Evolutionary conservation across 2,329 filamentous ascomycete genomes (phyloP).

Genomic region (Fusarium palustre): DNA sequence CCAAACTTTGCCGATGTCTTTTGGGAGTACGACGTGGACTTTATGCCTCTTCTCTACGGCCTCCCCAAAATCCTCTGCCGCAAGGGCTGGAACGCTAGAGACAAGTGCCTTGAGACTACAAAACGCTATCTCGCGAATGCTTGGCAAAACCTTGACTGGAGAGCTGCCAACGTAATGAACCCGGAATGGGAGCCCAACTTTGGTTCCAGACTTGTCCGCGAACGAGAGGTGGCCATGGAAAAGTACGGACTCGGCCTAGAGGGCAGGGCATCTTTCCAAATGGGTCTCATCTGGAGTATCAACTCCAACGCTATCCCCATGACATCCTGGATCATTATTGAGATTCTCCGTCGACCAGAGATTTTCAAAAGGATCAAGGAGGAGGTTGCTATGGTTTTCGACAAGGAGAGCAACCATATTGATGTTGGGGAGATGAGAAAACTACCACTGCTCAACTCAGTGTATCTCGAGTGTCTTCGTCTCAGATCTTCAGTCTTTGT

Average conservation of each 20-base stretch:
- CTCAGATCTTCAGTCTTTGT: slow-evolving; percentile 41
- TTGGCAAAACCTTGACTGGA: slow-evolving; percentile 33
- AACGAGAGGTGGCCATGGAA: slow-evolving; percentile 40
- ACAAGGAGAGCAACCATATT: slow-evolving; percentile 12
- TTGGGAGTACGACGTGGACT: slow-evolving; percentile 42
- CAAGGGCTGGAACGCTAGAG: slow-evolving; percentile 38
- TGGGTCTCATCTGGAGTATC: slow-evolving; percentile 45
- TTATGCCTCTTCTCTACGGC: slow-evolving; percentile 41
- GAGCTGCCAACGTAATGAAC: slow-evolving; percentile 5
- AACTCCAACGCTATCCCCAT: slow-evolving; percentile 44
- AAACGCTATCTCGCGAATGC: slow-evolving; percentile 29
- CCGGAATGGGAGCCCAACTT: slow-evolving; percentile 41
- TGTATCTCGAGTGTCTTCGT: slow-evolving; percentile 41
- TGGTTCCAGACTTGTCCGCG: slow-evolving; percentile 42
- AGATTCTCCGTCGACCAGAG: slow-evolving; percentile 38
- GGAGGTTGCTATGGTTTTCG: slow-evolving; percentile 22
- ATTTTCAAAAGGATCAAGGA: slow-evolving; percentile 30
- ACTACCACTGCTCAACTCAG: slow-evolving; percentile 36
- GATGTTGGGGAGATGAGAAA: slow-evolving; percentile 33
- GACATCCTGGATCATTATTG: slow-evolving; percentile 43
- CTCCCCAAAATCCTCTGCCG: slow-evolving; percentile 38
- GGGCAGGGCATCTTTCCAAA: slow-evolving; percentile 40
- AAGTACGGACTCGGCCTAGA: slow-evolving; percentile 41
- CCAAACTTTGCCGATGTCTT: slow-evolving; percentile 36
- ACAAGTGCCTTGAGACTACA: slow-evolving; percentile 34